A percentile compares a stretch with the other conserved stretches of the same genome.
Evolutionary conservation across 108 stramenopile species (phyloP).

Genomic region (Nitzschia inconspicua): DNA sequence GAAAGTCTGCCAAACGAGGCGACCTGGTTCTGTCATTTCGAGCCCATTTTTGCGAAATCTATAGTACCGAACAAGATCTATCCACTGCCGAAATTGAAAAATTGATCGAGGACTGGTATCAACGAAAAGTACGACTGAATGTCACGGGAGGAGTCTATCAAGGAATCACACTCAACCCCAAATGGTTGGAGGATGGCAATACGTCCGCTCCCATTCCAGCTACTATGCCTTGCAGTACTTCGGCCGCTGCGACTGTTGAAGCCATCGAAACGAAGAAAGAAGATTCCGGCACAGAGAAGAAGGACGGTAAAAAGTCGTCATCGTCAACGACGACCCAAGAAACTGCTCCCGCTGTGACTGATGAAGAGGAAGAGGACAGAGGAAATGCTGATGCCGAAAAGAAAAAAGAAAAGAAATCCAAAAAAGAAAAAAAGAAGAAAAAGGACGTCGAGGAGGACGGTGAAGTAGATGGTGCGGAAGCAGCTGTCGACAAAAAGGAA

Average conservation of each 20-base stretch:
- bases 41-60: conserved; percentile 11
- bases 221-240: background rate
- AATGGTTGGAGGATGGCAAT: conserved; percentile 2
- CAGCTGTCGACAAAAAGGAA: background rate
- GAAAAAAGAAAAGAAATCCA: conserved; percentile 4
- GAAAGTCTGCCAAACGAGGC: background rate
- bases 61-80: background rate
- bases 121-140: conserved; percentile 12
- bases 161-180: conserved; percentile 21
- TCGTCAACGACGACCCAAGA: background rate
- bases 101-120: conserved; percentile 23
- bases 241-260: background rate
- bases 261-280: background rate
- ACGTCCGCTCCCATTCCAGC: background rate
- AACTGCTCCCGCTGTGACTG: background rate
- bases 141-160: conserved; percentile 8
- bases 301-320: background rate
- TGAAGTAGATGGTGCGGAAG: background rate
- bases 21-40: conserved; percentile 24
- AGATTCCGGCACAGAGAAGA: background rate
- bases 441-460: background rate
- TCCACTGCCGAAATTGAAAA: conserved; percentile 7
- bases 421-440: background rate
- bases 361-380: conserved; percentile 2
- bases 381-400: conserved; percentile 2